These are phyloP conservation scores for Cytospora piceae DNA, from an alignment of 2,329 filamentous ascomycete genomes.

Conservation along the genomic window DNA sequence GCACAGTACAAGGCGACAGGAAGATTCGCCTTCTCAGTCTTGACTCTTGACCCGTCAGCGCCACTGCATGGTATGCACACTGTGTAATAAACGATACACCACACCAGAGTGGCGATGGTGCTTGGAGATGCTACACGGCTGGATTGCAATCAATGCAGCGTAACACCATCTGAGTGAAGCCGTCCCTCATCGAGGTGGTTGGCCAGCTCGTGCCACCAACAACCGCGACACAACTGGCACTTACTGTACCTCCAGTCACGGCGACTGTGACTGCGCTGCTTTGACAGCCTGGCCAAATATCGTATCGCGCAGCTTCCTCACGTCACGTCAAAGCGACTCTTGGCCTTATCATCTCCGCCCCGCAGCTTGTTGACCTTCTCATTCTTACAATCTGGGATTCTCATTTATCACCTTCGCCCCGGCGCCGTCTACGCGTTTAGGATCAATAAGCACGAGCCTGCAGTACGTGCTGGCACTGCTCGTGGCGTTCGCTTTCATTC, in stretches of 20 bases:
- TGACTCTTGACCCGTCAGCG: background rate
- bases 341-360: slow-evolving; percentile 13
- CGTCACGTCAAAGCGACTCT: background rate
- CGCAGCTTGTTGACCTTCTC: slow-evolving; percentile 3
- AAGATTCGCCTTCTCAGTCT: background rate
- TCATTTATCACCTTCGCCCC: background rate
- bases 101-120: background rate
- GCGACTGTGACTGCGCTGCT: background rate
- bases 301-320: background rate
- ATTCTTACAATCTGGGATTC: background rate
- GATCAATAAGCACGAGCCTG: slow-evolving; percentile 24
- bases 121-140: background rate
- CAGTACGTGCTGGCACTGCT: slow-evolving; percentile 15
- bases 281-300: background rate
- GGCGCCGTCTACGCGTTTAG: background rate
- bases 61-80: background rate
- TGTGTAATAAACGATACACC: background rate
- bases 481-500: slow-evolving; percentile 14
- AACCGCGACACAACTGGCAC: slow-evolving; percentile 2
- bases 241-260: background rate
- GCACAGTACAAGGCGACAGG: background rate
- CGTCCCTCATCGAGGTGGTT: background rate
- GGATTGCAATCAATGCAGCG: background rate
- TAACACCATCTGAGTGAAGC: background rate
- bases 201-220: background rate